Evolutionary conservation across 331 rosid genomes (phyloP), one percentile per base, ranked within the genome.

Genomic region (Cydonia oblonga): DNA sequence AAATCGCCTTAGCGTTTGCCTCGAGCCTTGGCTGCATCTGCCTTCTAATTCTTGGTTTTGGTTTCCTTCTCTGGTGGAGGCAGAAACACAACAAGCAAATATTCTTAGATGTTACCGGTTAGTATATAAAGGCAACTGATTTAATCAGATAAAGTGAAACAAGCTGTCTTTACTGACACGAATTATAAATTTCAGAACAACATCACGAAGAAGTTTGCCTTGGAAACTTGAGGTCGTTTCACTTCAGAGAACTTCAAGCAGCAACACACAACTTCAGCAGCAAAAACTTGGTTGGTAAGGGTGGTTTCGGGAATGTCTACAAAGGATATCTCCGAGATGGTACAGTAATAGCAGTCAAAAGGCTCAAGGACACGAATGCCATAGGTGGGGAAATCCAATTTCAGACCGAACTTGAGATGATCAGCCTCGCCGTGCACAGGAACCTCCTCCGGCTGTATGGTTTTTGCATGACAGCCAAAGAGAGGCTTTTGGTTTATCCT

Each of bases 321-420:
- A 95, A 89, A 89, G 99, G 97, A 33, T 80, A 69, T 78, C 97
- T 95, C n/a, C 78, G 83, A 58, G 97, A 95, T 65, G 96, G 97
- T 15, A 79, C 87, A 7, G 82, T 88, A 20, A 75, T 91, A 78
- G 99, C 99, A 3, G 96, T 95, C 7, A 95, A 95, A 73, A 87
- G 99, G 85, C 91, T 88, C 16, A 95, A 84, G 83, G 99, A 95
- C 72, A 96, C 96, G 11, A 91, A 90, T 78, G 93, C 96, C 59
- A 81, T 76, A 62, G 88, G 96, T 7, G 97, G 98, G 19, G 93
- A 91, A 75, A 88, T 80, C 75, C 97, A 95, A 73, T 91, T 95
- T 68, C 96, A 87, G 81, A 95, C 97, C 20, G 99, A 95, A 79
- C 89, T 95, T 19, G 97, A 95, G 84, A 95, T 95, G 97, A 91